Base-by-base conservation (phyloP, 495 filamentous ascomycete genomes). In the Lophium mytilinum region DNA sequence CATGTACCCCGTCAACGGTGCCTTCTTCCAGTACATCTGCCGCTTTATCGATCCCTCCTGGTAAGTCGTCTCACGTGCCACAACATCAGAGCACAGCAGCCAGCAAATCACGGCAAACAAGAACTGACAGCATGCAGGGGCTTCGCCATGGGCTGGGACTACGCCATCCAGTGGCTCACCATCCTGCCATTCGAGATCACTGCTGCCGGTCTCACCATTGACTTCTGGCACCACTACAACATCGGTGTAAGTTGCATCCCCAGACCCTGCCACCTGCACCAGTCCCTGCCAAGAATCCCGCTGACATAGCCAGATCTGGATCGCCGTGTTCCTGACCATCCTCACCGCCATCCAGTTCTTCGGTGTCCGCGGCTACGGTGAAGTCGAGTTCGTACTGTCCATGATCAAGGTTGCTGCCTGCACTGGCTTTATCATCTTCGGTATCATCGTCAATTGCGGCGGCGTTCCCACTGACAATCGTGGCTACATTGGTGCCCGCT, bases 1-100 rank as follows among this genome's bases (percentile, higher is more conserved):
- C 50, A 75, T 86, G 59, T 89, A 84, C 61, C 86, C 86, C 7
- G 78, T 82, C 42, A 84, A 83, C 41, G 86, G 80, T 58, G 78
- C 74, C 50, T 81, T 82, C 67, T 83, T 75, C 68, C 71, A 68
- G 24, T 82, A 81, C 65, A 70, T 71, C 48, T 66, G 70, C 30
- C 76, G 79, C n/a, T 83, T 83, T 51, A 73, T 82, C 51, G 79
- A 79, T 65, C 76, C 78, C 49, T 74, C 80, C 15, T 82, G 80
- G 61, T 63, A 53, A 36, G 60, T 47, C 19, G 8, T 34, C 17
- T 10, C 17, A 15, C n/a, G n/a, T n/a, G 9, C 19, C 30, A 35
- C 14, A 10, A 47, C 11, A 30, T n/a, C n/a, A n/a, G n/a, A n/a
- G n/a, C 4, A 3, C 6, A 24, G 5, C 30, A 40, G 2, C 34